Base-by-base conservation (phyloP, 2,329 filamentous ascomycete genomes). In the Cordyceps farinosa region DNA sequence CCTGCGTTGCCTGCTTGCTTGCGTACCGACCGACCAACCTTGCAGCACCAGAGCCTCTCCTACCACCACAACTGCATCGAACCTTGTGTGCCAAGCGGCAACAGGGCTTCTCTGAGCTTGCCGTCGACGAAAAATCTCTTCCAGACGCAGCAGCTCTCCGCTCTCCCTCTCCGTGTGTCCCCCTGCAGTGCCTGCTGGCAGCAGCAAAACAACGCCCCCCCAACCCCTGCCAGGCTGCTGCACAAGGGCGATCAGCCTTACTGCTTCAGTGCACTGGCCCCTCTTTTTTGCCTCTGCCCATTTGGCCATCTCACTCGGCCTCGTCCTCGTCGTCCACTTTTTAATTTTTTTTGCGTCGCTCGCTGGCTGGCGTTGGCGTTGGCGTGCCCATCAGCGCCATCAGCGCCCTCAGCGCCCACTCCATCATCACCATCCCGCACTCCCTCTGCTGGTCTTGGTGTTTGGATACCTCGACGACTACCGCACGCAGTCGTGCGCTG, bases 201-300 rank as follows among this genome's bases (percentile, higher is more conserved):
- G 45, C 45, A 34, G 17, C 50, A 53, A 10, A 44, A n/a, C 38
- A 56, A 22, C 22, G 22, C n/a, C 22, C n/a, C 32, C 47, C 6
- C 22, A 13, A 10, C 51, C 53, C 53, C 38, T 56, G 53, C 38
- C 29, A 32, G 53, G n/a, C 40, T 57, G 42, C 54, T 55, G 52
- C 52, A 55, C 38, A 29, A 58, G 32, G 55, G 22, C 55, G 57
- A 61, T 61, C 57, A 61, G 57, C 57, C 57, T 61, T 61, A 61
- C 59, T 61, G 34, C 38, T 36, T 61, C 38, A 47, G 27, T 54
- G 59, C 48, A 27, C 8, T 17, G 42, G 55, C 44, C 55, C 55
- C 55, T 36, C 55, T 58, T 48, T 58, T 58, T 50, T 58, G 32
- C 32, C 55, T 58, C 44, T 50, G 40, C 44, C 44, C 44, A 51